Base-by-base conservation (phyloP, 805 yeast genomes). In the Ogataea paraovalis region DNA sequence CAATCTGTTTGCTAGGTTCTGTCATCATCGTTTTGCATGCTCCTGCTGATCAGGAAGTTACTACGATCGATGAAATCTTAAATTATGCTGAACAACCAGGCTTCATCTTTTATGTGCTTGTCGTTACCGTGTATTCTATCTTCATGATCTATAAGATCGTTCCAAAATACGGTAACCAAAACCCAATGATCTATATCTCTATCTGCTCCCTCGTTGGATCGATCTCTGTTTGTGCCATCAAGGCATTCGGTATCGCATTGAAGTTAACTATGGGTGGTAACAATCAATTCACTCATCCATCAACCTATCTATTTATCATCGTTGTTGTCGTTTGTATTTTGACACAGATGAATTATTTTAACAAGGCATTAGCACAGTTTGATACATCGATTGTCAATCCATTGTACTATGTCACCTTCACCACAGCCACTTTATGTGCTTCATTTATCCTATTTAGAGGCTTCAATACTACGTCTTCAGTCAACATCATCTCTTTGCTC, bases 361-460 rank as follows among this genome's bases (percentile, higher is more conserved):
- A 89, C 75, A 90, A 87, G 71, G 96, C 96, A 0, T 74, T 89
- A 61, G 96, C 91, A 58, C 96, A 87, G 66, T 89, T 89, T 59
- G 96, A 90, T 64, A 89, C 96, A 5, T 86, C 95, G 0, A 87
- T 89, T 56, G 96, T 89, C 47, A 89, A 89, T 66, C 96, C 96
- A 28, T 72, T 89, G 51, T 89, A 89, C 70, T 89, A 90, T 61
- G 97, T 89, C 46, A 82, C 96, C 1, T 90, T 89, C 70, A 89
- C 97, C 34, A 88, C 96, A 0, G 87, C 86, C 43, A 90, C 96
- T 0, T 74, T 89, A 58, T 74, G 79, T 46, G 96, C 97, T 0
- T 87, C 95, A 32, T 90, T 90, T 64, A 83, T 90, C 51, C 71
- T 89, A 45, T 90, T 89, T 69, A 76, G 83, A 58, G 96, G 96